Base-by-base conservation (phyloP, 768 basidiomycete species). In the Tricholomella constricta region DNA sequence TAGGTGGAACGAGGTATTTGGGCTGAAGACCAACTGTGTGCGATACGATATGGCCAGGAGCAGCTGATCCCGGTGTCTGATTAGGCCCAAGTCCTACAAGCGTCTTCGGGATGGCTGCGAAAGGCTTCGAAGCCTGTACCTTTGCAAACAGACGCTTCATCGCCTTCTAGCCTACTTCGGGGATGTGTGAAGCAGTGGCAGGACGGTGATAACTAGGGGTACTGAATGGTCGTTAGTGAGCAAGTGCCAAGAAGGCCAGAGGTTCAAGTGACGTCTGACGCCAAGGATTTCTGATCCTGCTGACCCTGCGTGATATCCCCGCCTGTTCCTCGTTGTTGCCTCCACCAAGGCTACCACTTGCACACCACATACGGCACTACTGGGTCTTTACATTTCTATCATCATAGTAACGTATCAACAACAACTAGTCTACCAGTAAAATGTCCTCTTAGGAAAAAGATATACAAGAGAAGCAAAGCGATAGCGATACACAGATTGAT, bases 1-100 rank as follows among this genome's bases (percentile, higher is more conserved):
- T 69, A 2, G 89, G 79, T 8, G 89, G 86, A 17, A 89, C 72
- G 52, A 80, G 67, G 54, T 82, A 78, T 68, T 80, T 85, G 2
- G 85, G 88, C 46, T 82, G 84, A n/a, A 89, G 71, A 25, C 71
- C 73, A 5, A 68, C 56, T 14, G 66, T 52, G 34, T 69, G 65
- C 42, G 58, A 58, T 10, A 45, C 25, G 37, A 48, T 35, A 11
- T 48, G 57, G 7, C 45, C 42, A 19, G 58, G 60, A 14, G 46
- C 45, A 45, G 60, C 45, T 52, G 61, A 45, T 19, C 35, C 38
- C 48, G 58, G 25, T 23, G 25, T 29, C 15, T 41, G 48, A 42
- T 52, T 47, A 25, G 35, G 45, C 22, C 48, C 45, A 53, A 54
- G 42, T 34, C 56, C 58, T 54, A 52, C 38, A 32, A 56, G 48